Conservation (phyloP, 129 eudicot genomes). For the Pittosporum tobira region DNA sequence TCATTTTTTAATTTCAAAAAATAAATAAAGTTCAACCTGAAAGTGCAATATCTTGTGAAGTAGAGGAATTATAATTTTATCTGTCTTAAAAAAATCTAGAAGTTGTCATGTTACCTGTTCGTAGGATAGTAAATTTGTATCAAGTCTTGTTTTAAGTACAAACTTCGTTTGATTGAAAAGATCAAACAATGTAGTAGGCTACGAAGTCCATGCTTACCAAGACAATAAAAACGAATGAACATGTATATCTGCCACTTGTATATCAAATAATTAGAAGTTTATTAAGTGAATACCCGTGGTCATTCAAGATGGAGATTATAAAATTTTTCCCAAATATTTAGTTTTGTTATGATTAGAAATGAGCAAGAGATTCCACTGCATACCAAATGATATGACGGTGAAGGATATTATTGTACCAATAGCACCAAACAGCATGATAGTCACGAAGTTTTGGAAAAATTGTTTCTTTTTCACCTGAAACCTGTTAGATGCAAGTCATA, state of each 20-base stretch:
- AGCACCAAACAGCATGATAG: conserved; percentile 63
- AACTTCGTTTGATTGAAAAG: too few relatives aligned
- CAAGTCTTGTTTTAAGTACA: neutral
- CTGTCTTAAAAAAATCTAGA: too few relatives aligned
- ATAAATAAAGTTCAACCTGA: too few relatives aligned
- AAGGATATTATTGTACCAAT: conserved; percentile 82
- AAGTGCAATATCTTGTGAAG: too few relatives aligned
- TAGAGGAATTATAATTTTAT: too few relatives aligned
- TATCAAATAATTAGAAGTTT: neutral
- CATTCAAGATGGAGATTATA: neutral
- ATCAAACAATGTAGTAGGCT: neutral
- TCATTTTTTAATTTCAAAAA: too few relatives aligned
- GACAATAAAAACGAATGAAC: neutral
- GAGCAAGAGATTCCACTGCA: conserved; percentile 10
- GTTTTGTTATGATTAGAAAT: neutral
- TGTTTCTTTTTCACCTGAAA: conserved; percentile 85
- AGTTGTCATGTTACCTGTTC: neutral
- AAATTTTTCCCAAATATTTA: neutral
- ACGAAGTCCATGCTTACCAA: neutral
- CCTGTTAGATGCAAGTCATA: conserved; percentile 24
- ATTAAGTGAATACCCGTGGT: neutral
- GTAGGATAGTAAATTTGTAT: neutral
- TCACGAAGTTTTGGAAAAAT: conserved; percentile 62
- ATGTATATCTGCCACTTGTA: neutral
- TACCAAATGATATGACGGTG: conserved; percentile 62